Conservation (phyloP, 2,329 filamentous ascomycete species). For the Penicillium olsonii region DNA sequence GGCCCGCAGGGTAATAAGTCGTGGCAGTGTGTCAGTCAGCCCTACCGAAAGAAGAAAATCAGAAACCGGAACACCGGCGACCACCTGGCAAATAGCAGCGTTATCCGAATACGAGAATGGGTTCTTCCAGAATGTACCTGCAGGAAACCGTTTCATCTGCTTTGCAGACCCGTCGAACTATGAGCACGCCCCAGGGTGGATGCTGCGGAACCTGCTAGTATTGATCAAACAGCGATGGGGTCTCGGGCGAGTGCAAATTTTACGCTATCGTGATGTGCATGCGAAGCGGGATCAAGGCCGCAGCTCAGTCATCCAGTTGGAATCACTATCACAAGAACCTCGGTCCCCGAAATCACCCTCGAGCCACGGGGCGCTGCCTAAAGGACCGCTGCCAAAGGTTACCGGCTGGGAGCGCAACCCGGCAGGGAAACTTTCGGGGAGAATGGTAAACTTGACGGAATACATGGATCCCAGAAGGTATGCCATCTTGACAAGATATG, state of each 20-base stretch:
- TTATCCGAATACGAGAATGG: conserved; percentile 78
- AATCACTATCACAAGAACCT: conserved; percentile 38
- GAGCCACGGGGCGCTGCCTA: conserved; percentile 63
- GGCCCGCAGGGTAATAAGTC: conserved; percentile 58
- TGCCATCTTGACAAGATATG: neutral
- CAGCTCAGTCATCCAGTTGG: conserved; percentile 73
- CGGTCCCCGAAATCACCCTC: conserved; percentile 20
- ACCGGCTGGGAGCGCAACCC: conserved; percentile 93
- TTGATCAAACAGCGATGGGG: conserved; percentile 81
- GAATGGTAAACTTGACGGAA: conserved; percentile 79
- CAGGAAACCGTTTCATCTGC: conserved; percentile 77
- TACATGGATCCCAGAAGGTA: conserved; percentile 84
- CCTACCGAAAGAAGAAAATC: neutral
- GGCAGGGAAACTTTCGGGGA: conserved; percentile 73
- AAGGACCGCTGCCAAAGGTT: conserved; percentile 74
- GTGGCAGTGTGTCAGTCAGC: neutral
- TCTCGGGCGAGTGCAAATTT: conserved; percentile 73
- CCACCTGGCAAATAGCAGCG: conserved; percentile 71
- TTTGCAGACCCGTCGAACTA: conserved; percentile 96
- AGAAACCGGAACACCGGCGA: neutral
- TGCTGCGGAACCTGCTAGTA: conserved; percentile 83
- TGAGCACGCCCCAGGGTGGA: conserved; percentile 84
- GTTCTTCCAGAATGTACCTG: conserved; percentile 74
- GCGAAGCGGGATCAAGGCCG: conserved; percentile 74
- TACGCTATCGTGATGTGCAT: conserved; percentile 88